Percentiles rank a stretch among this genome's conserved stretches.
Evolutionary conservation across 148 eudicot species (phyloP).

Genomic region (Rhododendron kiyosumense): DNA sequence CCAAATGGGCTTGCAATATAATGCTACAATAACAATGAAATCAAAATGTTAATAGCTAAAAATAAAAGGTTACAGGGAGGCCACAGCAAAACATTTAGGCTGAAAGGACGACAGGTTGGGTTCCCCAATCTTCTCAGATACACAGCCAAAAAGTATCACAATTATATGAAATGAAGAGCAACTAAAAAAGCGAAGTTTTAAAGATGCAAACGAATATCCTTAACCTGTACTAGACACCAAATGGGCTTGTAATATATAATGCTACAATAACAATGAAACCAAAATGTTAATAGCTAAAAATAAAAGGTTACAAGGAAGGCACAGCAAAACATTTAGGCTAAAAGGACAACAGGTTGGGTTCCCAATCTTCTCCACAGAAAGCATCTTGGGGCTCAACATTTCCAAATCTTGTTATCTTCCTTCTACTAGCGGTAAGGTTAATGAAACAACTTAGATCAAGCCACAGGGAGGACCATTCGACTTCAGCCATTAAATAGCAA

Average conservation of each 20-base stretch:
- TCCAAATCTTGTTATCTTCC: not conserved
- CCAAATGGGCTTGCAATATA: not conserved
- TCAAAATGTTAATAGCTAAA: not conserved
- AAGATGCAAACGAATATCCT: not conserved
- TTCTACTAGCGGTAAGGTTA: not conserved
- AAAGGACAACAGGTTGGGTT: not conserved
- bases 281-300: not conserved
- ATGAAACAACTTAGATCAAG: not conserved
- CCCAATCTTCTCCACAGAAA: not conserved
- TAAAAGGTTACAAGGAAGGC: not conserved
- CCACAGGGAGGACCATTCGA: not conserved
- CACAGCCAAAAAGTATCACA: not conserved
- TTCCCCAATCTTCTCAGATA: not conserved
- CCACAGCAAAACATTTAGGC: not conserved
- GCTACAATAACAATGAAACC: not conserved
- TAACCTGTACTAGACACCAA: not conserved
- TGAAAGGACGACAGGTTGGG: not conserved
- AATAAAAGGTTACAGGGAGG: not conserved
- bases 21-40: not conserved
- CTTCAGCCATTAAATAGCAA: conserved; percentile 1
- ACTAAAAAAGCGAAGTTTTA: not conserved
- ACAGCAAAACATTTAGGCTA: not conserved
- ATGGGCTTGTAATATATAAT: not conserved
- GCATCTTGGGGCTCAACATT: not conserved
- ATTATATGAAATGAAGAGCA: not conserved